Evolutionary conservation across 108 stramenopile genomes (phyloP).

Genomic region (Cyclotella atomus): DNA sequence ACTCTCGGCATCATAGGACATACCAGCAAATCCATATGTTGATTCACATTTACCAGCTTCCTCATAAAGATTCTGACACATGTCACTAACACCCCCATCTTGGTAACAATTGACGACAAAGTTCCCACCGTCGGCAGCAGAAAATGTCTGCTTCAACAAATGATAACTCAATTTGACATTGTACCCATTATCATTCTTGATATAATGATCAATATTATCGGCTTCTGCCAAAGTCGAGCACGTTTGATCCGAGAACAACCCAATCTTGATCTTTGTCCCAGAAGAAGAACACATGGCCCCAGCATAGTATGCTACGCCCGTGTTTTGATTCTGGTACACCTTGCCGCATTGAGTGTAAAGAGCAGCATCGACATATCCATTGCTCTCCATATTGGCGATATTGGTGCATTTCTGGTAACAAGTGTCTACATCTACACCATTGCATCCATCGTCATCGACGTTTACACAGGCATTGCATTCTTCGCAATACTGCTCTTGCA

Average conservation of each 20-base stretch:
- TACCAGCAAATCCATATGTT: slow-evolving; percentile 68
- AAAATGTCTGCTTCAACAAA: slow-evolving; percentile 84
- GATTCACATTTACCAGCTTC: slow-evolving; percentile 84
- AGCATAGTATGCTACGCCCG: slow-evolving; percentile 61
- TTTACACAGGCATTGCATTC: slow-evolving; percentile 64
- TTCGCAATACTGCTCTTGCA: slow-evolving; percentile 77
- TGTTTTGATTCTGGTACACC: slow-evolving; percentile 70
- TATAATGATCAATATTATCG: slow-evolving; percentile 66
- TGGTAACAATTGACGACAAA: slow-evolving; percentile 68
- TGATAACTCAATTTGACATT: slow-evolving; percentile 82
- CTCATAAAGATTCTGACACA: slow-evolving; percentile 75
- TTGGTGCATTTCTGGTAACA: slow-evolving; percentile 80
- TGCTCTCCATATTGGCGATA: slow-evolving; percentile 69
- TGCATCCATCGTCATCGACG: neutral
- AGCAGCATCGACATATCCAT: slow-evolving; percentile 77
- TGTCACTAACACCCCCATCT: slow-evolving; percentile 49
- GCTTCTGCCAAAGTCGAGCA: slow-evolving; percentile 56
- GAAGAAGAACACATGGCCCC: slow-evolving; percentile 70
- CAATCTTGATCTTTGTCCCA: slow-evolving; percentile 86
- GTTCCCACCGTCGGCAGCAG: slow-evolving; percentile 28
- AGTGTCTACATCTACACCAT: slow-evolving; percentile 61
- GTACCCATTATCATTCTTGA: slow-evolving; percentile 64
- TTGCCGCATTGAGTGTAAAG: slow-evolving; percentile 63
- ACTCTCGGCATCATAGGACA: slow-evolving; percentile 40
- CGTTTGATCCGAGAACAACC: slow-evolving; percentile 76